Evolutionary conservation across 2,329 filamentous ascomycete species (phyloP), one percentile per base, ranked within the genome.

Genomic region (Exophiala sp.): DNA sequence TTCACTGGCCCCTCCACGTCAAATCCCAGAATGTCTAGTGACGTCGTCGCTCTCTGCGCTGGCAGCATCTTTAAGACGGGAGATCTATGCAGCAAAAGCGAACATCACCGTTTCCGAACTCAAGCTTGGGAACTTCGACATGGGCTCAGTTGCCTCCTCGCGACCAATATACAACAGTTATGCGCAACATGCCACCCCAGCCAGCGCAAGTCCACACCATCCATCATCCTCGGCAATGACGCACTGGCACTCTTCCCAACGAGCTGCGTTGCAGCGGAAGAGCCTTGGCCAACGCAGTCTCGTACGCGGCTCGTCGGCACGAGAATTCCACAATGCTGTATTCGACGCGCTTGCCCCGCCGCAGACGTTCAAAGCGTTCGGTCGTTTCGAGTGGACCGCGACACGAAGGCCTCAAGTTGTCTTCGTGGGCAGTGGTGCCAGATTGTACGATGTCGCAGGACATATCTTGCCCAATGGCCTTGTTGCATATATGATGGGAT

Each of bases 401-500:
- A 78, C 75, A 14, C 73, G 78, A 58, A 65, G 66, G 42, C 62
- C 58, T 13, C 73, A 79, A 29, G 79, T 86, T 1, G 79, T 91
- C 57, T 83, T 87, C 50, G 85, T 96, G 13, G 93, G 93, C 1
- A 80, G 89, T 44, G 93, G 93, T 5, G 88, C 88, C 43, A 76
- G 85, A 48, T 75, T 89, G 0, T 97, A 97, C 67, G 86, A 87
- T 32, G 76, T 96, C 23, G 85, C 97, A 6, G 93, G 90, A 4
- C 78, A 80, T 32, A 91, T 85, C 79, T 77, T 86, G 19, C 91
- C 93, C 1, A 76, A 80, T 16, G 77, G 82, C 2, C 65, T 96
- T 13, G 85, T 97, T n/a, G 83, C 82, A 1, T 93, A 88, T 86
- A 95, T 97, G 86, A 85, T 97, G 80, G 89, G 89, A 9, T 79